These are phyloP conservation scores for Tetrahymena thermophila DNA, from an alignment of 73 alveolate genomes.

Conservation along the genomic window DNA sequence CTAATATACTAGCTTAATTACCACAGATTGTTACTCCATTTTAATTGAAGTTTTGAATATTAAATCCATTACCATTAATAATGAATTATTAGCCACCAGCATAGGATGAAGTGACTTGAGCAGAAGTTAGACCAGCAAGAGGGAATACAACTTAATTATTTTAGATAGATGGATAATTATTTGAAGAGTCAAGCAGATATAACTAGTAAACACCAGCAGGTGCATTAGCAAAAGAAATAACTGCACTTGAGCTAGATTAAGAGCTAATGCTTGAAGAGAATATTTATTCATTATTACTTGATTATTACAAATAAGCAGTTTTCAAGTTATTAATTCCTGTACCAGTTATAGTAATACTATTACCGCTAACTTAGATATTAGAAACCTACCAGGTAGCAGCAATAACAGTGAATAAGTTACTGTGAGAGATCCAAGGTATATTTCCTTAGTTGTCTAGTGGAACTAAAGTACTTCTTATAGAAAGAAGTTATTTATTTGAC, in stretches of 20 bases:
- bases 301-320: neutral
- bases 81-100: neutral
- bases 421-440: neutral
- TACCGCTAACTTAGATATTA: neutral
- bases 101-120: neutral
- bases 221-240: neutral
- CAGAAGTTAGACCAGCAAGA: neutral
- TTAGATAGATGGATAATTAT: neutral
- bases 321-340: neutral
- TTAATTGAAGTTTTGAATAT: neutral
- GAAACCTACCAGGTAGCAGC: neutral
- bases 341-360: neutral
- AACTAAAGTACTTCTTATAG: neutral
- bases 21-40: neutral
- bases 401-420: neutral
- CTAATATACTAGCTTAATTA: neutral
- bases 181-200: neutral
- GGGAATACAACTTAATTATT: neutral
- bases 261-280: neutral
- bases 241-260: neutral
- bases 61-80: neutral
- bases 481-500: neutral
- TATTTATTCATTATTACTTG: neutral
- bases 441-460: neutral
- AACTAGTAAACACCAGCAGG: neutral